Conservation (phyloP, 2,329 filamentous ascomycete genomes). For the Fusarium verrucosum region DNA sequence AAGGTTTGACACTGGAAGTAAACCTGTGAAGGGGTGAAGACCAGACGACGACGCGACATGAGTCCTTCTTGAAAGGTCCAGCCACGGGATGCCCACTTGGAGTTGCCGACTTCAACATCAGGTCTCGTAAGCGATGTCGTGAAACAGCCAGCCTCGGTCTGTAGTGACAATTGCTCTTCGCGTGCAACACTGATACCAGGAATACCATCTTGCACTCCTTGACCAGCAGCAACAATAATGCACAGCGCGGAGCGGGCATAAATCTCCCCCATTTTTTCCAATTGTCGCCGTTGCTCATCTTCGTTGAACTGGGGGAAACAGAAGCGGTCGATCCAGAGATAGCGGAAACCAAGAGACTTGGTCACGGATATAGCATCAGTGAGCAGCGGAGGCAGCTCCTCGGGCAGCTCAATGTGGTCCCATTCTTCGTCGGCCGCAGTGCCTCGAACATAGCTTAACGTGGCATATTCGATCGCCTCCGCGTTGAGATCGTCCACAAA, state of each 20-base stretch:
- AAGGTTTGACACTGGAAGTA: conserved; percentile 52
- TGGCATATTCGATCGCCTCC: conserved; percentile 44
- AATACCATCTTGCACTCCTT: conserved; percentile 46
- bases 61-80: conserved; percentile 53
- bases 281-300: conserved; percentile 42
- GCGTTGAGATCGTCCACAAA: conserved; percentile 43
- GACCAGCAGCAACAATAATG: conserved; percentile 49
- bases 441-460: conserved; percentile 51
- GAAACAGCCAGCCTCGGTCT: conserved; percentile 47
- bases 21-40: conserved; percentile 51
- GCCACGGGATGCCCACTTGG: conserved; percentile 49
- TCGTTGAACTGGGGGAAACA: conserved; percentile 47
- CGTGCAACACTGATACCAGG: conserved; percentile 49
- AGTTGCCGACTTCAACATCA: conserved; percentile 49
- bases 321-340: conserved; percentile 52
- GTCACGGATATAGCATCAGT: conserved; percentile 49
- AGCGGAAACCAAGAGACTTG: conserved; percentile 47
- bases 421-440: conserved; percentile 30
- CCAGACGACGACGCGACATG: conserved; percentile 48
- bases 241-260: conserved; percentile 49
- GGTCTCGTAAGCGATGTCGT: conserved; percentile 51
- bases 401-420: conserved; percentile 37
- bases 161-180: conserved; percentile 49
- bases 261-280: conserved; percentile 48
- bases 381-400: conserved; percentile 45